Percentiles rank a stretch among this genome's conserved stretches.
Conservation (phyloP, 352 stramenopile genomes). For the Globisporangium cederbergense region DNA sequence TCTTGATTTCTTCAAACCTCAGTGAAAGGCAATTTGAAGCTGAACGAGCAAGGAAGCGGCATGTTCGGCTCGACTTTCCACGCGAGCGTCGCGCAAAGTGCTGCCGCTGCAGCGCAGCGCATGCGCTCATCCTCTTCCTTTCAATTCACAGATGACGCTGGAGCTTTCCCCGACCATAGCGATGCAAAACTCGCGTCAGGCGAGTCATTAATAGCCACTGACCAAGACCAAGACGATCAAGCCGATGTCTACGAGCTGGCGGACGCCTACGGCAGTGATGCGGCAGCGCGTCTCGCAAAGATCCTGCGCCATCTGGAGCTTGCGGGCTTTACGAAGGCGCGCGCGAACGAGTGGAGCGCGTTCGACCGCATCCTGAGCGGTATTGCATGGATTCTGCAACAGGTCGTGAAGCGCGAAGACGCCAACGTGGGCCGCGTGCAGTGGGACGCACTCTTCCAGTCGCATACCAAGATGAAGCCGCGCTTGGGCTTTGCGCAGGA, state of each 20-base stretch:
- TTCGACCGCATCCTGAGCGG: constrained; percentile 67
- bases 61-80: constrained; percentile 10
- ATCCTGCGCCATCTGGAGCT: constrained; percentile 31
- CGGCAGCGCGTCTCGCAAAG: constrained; percentile 25
- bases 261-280: constrained; percentile 32
- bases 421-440: constrained; percentile 39
- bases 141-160: not conserved
- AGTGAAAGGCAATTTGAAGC: constrained; percentile 3
- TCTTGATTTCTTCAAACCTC: constrained; percentile 5
- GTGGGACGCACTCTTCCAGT: constrained; percentile 63
- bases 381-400: constrained; percentile 60
- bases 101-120: not conserved
- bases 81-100: constrained; percentile 2
- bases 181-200: not conserved
- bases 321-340: constrained; percentile 46
- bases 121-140: not conserved
- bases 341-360: constrained; percentile 33
- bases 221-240: not conserved
- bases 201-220: not conserved
- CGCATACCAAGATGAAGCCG: constrained; percentile 61
- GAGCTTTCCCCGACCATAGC: not conserved
- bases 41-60: not conserved
- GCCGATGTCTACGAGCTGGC: constrained; percentile 31
- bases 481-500: constrained; percentile 72
- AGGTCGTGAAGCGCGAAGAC: constrained; percentile 47